These are phyloP conservation scores for Tympanopsis confertula DNA, from an alignment of 2,329 filamentous ascomycete genomes.

Conservation along the genomic window DNA sequence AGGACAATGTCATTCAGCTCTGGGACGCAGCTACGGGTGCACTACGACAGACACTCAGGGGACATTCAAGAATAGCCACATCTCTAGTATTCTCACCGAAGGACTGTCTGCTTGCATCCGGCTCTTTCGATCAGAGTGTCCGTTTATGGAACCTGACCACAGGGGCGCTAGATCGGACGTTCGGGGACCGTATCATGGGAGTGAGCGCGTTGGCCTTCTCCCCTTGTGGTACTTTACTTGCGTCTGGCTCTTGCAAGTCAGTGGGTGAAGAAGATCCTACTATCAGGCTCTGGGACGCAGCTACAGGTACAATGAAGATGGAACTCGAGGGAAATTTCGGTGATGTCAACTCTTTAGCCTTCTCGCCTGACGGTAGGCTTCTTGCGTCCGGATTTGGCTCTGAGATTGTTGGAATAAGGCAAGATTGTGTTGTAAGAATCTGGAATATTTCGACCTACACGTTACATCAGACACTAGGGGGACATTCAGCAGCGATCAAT, in stretches of 20 bases:
- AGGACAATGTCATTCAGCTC: neutral
- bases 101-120: neutral
- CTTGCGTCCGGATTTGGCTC: neutral
- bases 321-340: neutral
- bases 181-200: neutral
- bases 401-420: too few species aligned
- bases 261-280: too few species aligned
- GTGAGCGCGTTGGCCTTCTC: neutral
- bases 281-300: neutral
- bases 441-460: neutral
- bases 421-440: too few species aligned
- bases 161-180: neutral
- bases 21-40: neutral
- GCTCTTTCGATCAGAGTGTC: neutral
- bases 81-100: neutral
- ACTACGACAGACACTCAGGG: neutral
- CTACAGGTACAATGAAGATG: neutral
- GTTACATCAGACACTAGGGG: neutral
- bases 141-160: neutral
- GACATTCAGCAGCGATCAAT: neutral
- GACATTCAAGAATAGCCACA: neutral
- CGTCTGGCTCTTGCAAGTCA: neutral
- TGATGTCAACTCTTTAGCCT: neutral
- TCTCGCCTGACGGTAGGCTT: neutral
- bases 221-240: neutral